Base-by-base conservation (phyloP, 306 rosid genomes). In the Geum urbanum region DNA sequence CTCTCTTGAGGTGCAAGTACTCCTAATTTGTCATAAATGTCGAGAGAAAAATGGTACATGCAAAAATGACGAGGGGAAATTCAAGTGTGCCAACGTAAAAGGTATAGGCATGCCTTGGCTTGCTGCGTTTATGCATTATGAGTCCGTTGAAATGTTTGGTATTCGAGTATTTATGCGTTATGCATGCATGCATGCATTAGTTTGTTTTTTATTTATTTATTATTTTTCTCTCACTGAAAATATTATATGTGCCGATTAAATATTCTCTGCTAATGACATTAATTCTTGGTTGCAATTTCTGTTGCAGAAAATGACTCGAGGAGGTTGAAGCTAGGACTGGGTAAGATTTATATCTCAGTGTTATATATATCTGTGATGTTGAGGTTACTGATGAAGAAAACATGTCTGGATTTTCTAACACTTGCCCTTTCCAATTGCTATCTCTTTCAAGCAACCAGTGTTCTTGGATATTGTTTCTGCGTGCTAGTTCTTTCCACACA, bases 291-390 rank as follows among this genome's bases (percentile, higher is more conserved):
- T n/a, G n/a, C n/a, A n/a, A n/a, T n/a, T n/a, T 13, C 19, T 12
- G 47, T 60, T 76, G 81, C 83, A 85, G 84, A 8, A 66, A 9
- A 24, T n/a, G n/a, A n/a, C n/a, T n/a, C n/a, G n/a, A n/a, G n/a
- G 55, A 0, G 1, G 7, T 44, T 56, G 48, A 59, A 58, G 85
- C 61, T 80, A 24, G 78, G 74, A 70, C 64, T 87, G 67, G 89
- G 96, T 89, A 84, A 74, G 63, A 54, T 32, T 39, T 0, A 19
- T 54, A 22, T 11, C 40, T 5, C 10, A 55, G 5, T 24, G 16
- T 8, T 55, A 4, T 24, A 4, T 15, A 11, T 22, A 22, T 15
- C n/a, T 20, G 4, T 8, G 13, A 18, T 19, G 60, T 55, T 1
- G 32, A 27, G 32, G 32, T 1, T 27, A 27, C 32, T 27, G 2